phyloP scores from a whole-genome alignment of 2,329 filamentous ascomycete species.

The Beauveria bassiana region DNA sequence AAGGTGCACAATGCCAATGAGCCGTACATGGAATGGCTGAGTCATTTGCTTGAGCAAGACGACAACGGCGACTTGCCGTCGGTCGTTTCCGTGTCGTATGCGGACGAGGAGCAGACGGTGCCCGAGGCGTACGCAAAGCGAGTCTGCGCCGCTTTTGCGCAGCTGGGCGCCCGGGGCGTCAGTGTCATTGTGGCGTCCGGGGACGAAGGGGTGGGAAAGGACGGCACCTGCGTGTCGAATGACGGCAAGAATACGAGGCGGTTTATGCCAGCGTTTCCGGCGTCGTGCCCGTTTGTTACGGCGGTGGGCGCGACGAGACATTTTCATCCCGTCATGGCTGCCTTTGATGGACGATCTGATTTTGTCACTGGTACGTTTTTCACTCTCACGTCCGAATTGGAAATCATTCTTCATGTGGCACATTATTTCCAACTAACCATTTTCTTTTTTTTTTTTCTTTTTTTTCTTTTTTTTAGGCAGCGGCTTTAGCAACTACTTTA shows the following conservation, averaged over 20 bases:
- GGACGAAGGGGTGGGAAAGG: constrained; percentile 28
- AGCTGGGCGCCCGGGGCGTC: constrained; percentile 56
- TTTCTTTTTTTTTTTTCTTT: rapidly evolving
- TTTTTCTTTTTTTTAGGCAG: background rate
- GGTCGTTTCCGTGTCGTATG: constrained; percentile 58
- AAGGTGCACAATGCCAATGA: constrained; percentile 48
- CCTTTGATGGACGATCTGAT: constrained; percentile 40
- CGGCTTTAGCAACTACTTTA: constrained; percentile 21
- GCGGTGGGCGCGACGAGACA: constrained; percentile 45
- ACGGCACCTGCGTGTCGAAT: background rate
- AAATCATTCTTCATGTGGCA: too few species aligned
- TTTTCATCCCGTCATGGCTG: constrained; percentile 38
- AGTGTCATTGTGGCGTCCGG: constrained; percentile 55
- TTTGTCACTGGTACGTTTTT: constrained; percentile 13
- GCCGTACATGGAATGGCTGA: constrained; percentile 59
- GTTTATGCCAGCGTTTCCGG: constrained; percentile 26
- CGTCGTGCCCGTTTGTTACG: constrained; percentile 47
- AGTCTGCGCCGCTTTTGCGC: constrained; percentile 54
- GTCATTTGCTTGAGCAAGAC: constrained; percentile 45
- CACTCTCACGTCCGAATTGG: too few species aligned
- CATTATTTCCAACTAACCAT: background rate
- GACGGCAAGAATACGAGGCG: constrained; percentile 22
- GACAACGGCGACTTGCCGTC: constrained; percentile 43
- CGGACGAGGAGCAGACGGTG: constrained; percentile 57
- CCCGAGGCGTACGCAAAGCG: constrained; percentile 48